Percentiles rank a stretch among this genome's conserved stretches.
phyloP scores from a whole-genome alignment of 2,329 filamentous ascomycete species.

The Aspergillus fischeri region DNA sequence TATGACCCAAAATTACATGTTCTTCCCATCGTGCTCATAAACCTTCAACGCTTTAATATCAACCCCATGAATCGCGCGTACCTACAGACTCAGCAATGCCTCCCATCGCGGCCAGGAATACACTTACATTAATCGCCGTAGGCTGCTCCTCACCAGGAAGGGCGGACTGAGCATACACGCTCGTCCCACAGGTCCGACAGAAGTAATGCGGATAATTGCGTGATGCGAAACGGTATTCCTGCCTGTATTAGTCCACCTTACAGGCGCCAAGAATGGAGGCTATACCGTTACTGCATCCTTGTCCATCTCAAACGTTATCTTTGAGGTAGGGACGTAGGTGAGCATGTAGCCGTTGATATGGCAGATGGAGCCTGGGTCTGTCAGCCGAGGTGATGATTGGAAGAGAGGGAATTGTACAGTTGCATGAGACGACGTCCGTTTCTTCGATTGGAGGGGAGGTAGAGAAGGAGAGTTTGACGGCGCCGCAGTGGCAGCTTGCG shows the following conservation, averaged over 20 bases:
- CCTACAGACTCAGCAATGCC: constrained; percentile 7
- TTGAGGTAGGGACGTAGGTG: constrained; percentile 20
- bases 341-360: constrained; percentile 27
- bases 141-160: constrained; percentile 16
- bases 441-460: constrained; percentile 14
- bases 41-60: constrained; percentile 23
- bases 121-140: constrained; percentile 27
- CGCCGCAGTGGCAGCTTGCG: constrained; percentile 20
- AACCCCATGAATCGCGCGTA: constrained; percentile 23
- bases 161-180: constrained; percentile 19
- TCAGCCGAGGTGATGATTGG: too few relatives aligned
- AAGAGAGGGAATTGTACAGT: constrained; percentile 10
- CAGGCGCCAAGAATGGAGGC: background rate
- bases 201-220: constrained; percentile 26
- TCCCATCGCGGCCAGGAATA: background rate
- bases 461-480: constrained; percentile 17
- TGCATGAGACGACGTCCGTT: constrained; percentile 14
- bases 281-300: constrained; percentile 20
- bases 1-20: too few relatives aligned
- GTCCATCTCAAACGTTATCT: constrained; percentile 18
- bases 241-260: background rate
- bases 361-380: constrained; percentile 26
- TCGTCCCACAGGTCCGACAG: constrained; percentile 28
- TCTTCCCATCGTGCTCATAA: constrained; percentile 18
- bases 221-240: constrained; percentile 26